These are phyloP conservation scores for Aristolochia contorta DNA, from an alignment of 164 flowering plant genomes.

Conservation along the genomic window DNA sequence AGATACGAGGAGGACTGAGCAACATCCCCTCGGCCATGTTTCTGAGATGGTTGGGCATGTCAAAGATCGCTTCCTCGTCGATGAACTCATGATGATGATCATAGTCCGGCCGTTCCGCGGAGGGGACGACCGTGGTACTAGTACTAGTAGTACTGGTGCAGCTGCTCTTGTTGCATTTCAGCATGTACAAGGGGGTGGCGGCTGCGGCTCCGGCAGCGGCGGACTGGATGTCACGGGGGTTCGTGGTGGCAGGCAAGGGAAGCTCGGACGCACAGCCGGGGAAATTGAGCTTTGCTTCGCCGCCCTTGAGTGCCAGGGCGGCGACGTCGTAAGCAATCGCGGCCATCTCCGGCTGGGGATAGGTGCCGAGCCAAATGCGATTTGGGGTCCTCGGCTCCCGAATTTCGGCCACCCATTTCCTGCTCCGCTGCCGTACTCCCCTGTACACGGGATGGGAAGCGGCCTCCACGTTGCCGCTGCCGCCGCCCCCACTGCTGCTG, in stretches of 20 bases:
- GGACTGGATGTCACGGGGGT: neutral
- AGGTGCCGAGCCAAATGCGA: conserved; percentile 68
- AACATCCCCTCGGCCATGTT: conserved; percentile 83
- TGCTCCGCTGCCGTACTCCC: conserved; percentile 46
- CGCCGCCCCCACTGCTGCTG: too few relatives aligned
- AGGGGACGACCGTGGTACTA: neutral
- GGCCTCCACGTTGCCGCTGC: neutral
- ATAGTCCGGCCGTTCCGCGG: neutral
- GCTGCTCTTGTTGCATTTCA: neutral
- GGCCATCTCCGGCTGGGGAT: conserved; percentile 53
- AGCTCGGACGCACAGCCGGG: conserved; percentile 45
- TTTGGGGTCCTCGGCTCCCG: conserved; percentile 57
- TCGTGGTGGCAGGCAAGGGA: neutral
- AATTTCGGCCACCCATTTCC: conserved; percentile 64
- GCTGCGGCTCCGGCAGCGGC: neutral
- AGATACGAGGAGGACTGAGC: conserved; percentile 65
- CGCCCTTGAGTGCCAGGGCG: conserved; percentile 52
- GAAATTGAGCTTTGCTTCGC: conserved; percentile 52
- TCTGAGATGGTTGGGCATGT: conserved; percentile 58
- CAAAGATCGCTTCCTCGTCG: conserved; percentile 63
- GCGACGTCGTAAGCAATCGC: conserved; percentile 68
- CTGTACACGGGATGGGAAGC: conserved; percentile 41
- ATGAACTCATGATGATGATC: conserved; percentile 21
- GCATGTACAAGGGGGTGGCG: neutral
- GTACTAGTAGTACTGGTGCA: too few relatives aligned